Evolutionary conservation across 441 rosid genomes (phyloP).

Genomic region (Erodium chrysanthum): DNA sequence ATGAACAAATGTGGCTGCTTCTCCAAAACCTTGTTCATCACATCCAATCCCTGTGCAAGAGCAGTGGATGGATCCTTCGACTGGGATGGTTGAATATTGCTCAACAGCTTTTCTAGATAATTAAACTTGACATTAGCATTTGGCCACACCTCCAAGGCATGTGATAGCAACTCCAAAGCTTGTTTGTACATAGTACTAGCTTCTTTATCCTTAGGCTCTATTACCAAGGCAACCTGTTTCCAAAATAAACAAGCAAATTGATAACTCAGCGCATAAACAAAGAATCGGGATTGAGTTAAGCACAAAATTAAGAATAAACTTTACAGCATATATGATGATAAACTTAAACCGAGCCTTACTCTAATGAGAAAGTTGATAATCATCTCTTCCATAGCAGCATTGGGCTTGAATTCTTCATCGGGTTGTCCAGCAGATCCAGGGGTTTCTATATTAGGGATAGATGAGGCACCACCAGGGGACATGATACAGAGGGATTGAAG

Average conservation of each 20-base stretch:
- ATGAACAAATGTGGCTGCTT: conserved; percentile 93
- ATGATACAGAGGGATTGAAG: conserved; percentile 77
- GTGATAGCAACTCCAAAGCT: conserved; percentile 84
- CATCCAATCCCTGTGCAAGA: conserved; percentile 93
- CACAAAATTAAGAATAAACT: conserved; percentile 6
- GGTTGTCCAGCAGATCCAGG: conserved; percentile 94
- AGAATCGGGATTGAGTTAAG: conserved; percentile 15
- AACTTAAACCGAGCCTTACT: conserved; percentile 42
- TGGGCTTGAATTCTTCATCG: conserved; percentile 98
- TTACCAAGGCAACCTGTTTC: conserved; percentile 88
- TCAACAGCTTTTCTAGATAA: conserved; percentile 79
- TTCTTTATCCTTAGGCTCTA: conserved; percentile 98
- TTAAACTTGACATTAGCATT: conserved; percentile 89
- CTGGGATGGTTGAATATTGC: conserved; percentile 84
- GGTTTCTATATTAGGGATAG: conserved; percentile 77
- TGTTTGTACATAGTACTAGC: conserved; percentile 83
- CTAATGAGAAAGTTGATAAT: conserved; percentile 92
- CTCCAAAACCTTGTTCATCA: conserved; percentile 96
- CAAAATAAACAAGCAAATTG: conserved; percentile 11
- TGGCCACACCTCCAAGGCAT: conserved; percentile 98
- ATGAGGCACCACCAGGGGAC: conserved; percentile 90
- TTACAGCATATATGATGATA: not conserved
- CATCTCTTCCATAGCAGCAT: conserved; percentile 99
- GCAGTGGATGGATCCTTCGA: conserved; percentile 90
- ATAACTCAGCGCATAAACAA: not conserved